Evolutionary conservation across 192 early-diverging fungal species (phyloP), one percentile per base, ranked within the genome.

Genomic region (Umbelopsis sp.): DNA sequence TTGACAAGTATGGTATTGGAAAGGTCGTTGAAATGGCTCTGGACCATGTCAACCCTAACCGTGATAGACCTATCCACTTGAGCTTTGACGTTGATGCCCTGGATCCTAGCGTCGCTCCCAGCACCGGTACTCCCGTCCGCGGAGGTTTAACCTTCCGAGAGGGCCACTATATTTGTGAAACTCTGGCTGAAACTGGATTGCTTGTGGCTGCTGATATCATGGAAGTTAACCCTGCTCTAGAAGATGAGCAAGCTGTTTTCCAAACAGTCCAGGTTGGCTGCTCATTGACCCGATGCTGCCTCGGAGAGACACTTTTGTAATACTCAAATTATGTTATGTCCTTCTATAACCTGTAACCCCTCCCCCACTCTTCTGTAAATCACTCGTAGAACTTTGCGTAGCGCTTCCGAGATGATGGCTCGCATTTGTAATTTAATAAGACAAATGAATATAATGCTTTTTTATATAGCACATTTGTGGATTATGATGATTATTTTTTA

Each of bases 111-210:
- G 94, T 98, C 16, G 95, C 95, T 1, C 97, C 97, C 24, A 91
- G 93, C 7, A 98, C 97, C 0, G 96, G 96, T 53, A 98, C 96
- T 4, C 96, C 96, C 11, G 96, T 98, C 12, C 88, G 95, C 62
- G 96, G 96, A 71, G 96, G 96, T 25, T 81, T 98, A 52, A 93
- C 93, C 12, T 98, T 97, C 86, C 86, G 97, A 66, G 97, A 98
- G 80, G 97, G 97, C 32, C 97, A 98, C 77, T 98, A 95, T 80
- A 95, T 98, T 65, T 96, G 95, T 82, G 97, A 98, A 81, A 86
- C 90, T 9, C 66, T 98, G 16, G 84, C 86, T 65, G 93, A 96
- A 77, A 95, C 94, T n/a, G 95, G 95, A 7, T 81, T 87, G 44
- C 79, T 98, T 65, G 95, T 97, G 6, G 85, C 95, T 12, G 87